Conservation (phyloP, 2,329 filamentous ascomycete species). For the Aspergillus spinulosporus region DNA sequence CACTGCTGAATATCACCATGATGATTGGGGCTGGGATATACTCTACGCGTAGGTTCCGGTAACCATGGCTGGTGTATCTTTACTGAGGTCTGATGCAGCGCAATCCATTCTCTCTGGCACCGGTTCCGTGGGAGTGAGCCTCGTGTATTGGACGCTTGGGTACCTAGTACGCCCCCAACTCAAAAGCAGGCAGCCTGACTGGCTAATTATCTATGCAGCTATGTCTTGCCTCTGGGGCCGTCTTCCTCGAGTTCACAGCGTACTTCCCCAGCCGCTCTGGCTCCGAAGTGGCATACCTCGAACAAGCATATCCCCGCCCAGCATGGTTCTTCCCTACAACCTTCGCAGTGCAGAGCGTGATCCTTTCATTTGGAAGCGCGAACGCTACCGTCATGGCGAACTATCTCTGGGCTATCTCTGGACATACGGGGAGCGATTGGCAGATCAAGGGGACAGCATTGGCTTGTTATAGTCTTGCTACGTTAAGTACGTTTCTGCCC, state of each 20-base stretch:
- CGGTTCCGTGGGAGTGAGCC: conserved; percentile 61
- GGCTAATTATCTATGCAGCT: not conserved
- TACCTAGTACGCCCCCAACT: conserved; percentile 53
- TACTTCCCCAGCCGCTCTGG: conserved; percentile 69
- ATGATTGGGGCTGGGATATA: conserved; percentile 67
- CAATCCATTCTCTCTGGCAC: conserved; percentile 56
- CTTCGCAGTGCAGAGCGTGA: conserved; percentile 64
- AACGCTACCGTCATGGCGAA: conserved; percentile 64
- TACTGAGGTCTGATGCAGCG: conserved; percentile 40
- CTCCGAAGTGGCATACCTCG: conserved; percentile 66
- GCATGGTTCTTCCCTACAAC: conserved; percentile 64
- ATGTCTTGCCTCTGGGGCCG: conserved; percentile 21
- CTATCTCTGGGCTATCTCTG: conserved; percentile 62
- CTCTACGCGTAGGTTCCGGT: conserved; percentile 57
- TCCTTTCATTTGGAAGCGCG: conserved; percentile 65
- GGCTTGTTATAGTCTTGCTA: conserved; percentile 61
- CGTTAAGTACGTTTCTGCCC: conserved; percentile 48
- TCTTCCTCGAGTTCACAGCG: conserved; percentile 64
- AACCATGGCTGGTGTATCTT: too few relatives aligned
- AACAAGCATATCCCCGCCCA: conserved; percentile 66
- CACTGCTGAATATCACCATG: conserved; percentile 62
- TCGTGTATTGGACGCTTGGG: conserved; percentile 67
- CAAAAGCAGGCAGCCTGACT: not conserved
- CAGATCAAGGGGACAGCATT: conserved; percentile 66
- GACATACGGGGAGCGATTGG: conserved; percentile 56